Evolutionary conservation across 2,329 filamentous ascomycete genomes (phyloP), one percentile per base, ranked within the genome.

Genomic region (Fusarium verrucosum): DNA sequence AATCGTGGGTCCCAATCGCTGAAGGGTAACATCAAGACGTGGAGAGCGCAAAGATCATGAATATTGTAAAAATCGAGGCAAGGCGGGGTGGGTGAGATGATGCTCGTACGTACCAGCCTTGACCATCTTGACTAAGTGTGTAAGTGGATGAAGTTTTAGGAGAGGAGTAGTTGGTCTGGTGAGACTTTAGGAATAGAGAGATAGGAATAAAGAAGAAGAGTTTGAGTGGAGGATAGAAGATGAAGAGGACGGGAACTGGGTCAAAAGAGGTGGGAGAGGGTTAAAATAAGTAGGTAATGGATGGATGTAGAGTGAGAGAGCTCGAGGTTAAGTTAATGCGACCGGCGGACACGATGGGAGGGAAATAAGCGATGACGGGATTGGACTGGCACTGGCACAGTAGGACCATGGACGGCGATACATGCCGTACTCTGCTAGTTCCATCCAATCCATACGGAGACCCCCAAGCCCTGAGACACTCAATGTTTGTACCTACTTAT

Each of bases 51-150:
- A 19, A 13, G 23, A 44, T 49, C 13, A 23, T 32, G 19, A n/a
- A 26, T 16, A 50, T 35, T 9, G 40, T 19, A 56, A 38, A 49
- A 25, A 45, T 50, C 45, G 42, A 55, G 45, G 19, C 28, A 38
- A 50, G 63, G 72, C 68, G 72, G 71, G 69, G 68, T 68, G 65
- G 51, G 65, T 56, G 59, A 63, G 49, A 58, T 40, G 22, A 35
- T 28, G 44, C 37, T 53, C 43, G 44, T 59, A 73, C 81, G 70
- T 82, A 87, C 85, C 85, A 78, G 85, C 85, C 79, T 87, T 87
- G 71, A 87, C 85, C 85, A 87, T 87, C 69, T 72, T 78, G 73
- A 72, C 60, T 68, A 62, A 71, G 61, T 54, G 41, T 51, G 50
- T 58, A 51, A 38, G 50, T 58, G 50, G 57, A 53, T 55, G 47